These are phyloP conservation scores for Candida tibetensis DNA, from an alignment of 805 yeast species.

Conservation along the genomic window DNA sequence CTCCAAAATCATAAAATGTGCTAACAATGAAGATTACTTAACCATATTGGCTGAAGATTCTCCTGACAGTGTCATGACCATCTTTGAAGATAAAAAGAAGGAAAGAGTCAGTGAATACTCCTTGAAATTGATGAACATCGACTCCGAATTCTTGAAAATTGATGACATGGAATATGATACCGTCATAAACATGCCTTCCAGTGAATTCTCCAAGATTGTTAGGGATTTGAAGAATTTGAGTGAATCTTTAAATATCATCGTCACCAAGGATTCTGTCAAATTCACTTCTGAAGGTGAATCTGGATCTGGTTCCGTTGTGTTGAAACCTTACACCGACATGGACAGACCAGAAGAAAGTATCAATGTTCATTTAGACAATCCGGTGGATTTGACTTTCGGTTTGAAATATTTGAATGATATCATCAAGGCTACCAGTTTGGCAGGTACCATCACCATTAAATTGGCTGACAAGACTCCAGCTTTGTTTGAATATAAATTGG, in stretches of 20 bases:
- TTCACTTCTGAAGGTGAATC: slow-evolving; percentile 89
- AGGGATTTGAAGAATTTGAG: slow-evolving; percentile 84
- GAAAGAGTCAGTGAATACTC: slow-evolving; percentile 92
- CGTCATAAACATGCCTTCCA: slow-evolving; percentile 79
- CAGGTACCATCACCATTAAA: slow-evolving; percentile 75
- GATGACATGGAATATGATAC: slow-evolving; percentile 93
- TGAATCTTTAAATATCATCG: slow-evolving; percentile 81
- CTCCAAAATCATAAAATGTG: slow-evolving; percentile 85
- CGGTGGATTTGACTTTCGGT: slow-evolving; percentile 88
- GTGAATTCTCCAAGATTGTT: slow-evolving; percentile 84
- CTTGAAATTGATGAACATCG: slow-evolving; percentile 92
- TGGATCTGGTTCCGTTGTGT: slow-evolving; percentile 81
- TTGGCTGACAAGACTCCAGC: slow-evolving; percentile 93
- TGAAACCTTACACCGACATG: slow-evolving; percentile 80
- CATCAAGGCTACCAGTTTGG: slow-evolving; percentile 82
- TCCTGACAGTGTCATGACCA: slow-evolving; percentile 66
- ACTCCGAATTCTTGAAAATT: slow-evolving; percentile 87
- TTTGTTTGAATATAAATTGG: slow-evolving; percentile 84
- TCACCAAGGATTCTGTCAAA: slow-evolving; percentile 89
- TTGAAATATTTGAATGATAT: slow-evolving; percentile 87
- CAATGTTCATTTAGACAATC: slow-evolving; percentile 74
- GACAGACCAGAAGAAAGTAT: slow-evolving; percentile 77
- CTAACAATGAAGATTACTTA: slow-evolving; percentile 83
- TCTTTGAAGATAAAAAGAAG: slow-evolving; percentile 87
- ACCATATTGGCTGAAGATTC: slow-evolving; percentile 87